These are phyloP conservation scores for Phialocephala subalpina DNA, from an alignment of 2,329 filamentous ascomycete genomes.

Conservation along the genomic window DNA sequence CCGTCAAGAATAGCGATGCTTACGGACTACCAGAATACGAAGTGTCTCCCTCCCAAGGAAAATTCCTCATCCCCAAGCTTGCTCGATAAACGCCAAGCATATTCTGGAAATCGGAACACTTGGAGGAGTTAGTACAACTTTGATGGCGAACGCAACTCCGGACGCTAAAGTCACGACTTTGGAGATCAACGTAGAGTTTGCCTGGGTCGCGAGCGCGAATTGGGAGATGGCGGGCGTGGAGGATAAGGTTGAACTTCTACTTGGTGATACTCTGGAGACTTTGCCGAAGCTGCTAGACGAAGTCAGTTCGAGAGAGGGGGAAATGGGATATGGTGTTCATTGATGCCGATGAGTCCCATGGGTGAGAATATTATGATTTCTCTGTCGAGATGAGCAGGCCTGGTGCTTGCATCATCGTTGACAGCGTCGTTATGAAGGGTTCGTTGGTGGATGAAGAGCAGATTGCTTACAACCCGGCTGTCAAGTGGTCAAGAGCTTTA, in stretches of 20 bases:
- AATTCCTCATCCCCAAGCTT: conserved; percentile 28
- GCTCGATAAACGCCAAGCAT: conserved; percentile 18
- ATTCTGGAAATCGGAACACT: conserved; percentile 37
- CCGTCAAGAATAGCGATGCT: neutral
- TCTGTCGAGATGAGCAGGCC: conserved; percentile 52
- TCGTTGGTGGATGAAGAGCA: conserved; percentile 50
- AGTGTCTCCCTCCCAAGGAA: conserved; percentile 29
- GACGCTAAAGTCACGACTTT: conserved; percentile 45
- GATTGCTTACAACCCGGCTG: conserved; percentile 36
- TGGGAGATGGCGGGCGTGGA: conserved; percentile 49
- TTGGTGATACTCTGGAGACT: conserved; percentile 55
- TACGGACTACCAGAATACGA: conserved; percentile 15
- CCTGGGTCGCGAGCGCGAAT: conserved; percentile 48
- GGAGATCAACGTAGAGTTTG: conserved; percentile 53
- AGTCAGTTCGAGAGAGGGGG: conserved; percentile 41
- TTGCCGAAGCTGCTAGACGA: conserved; percentile 9
- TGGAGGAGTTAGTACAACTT: conserved; percentile 33
- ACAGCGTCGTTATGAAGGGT: conserved; percentile 58
- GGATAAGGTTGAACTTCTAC: conserved; percentile 53
- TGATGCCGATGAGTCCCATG: conserved; percentile 59
- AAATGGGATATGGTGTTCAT: conserved; percentile 59
- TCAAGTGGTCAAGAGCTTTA: conserved; percentile 9
- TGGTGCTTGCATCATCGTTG: conserved; percentile 59
- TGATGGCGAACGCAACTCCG: conserved; percentile 30
- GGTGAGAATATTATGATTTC: conserved; percentile 52